A percentile compares a stretch with the other conserved stretches of the same genome.
phyloP scores from a whole-genome alignment of 2,329 filamentous ascomycete species.

The Drechslerella coelobrocha region DNA sequence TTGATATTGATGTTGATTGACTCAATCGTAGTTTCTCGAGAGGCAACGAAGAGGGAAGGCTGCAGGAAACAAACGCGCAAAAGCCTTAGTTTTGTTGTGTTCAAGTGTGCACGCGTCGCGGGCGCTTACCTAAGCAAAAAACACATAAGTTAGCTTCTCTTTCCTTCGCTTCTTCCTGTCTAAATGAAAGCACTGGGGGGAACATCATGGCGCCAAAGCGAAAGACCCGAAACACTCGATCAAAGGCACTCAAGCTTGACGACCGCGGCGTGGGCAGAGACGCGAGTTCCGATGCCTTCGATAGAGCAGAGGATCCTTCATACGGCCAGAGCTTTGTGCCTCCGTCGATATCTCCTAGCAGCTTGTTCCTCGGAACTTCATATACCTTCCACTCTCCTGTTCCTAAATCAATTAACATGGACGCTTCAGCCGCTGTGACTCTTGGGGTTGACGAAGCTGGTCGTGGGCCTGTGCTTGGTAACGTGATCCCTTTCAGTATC shows the following conservation, averaged over 20 bases:
- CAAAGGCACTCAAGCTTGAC: neutral
- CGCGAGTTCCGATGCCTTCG: neutral
- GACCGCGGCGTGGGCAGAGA: neutral
- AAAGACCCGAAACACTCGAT: neutral
- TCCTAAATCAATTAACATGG: conserved; percentile 67
- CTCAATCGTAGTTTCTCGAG: neutral
- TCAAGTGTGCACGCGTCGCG: no score
- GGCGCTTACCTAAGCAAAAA: no score
- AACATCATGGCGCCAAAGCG: neutral
- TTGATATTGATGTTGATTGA: neutral
- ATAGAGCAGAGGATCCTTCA: conserved; percentile 6
- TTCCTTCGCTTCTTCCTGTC: no score
- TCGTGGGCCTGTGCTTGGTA: conserved; percentile 62
- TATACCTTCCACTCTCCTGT: conserved; percentile 76
- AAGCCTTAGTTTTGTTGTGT: no score
- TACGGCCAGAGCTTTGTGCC: conserved; percentile 65
- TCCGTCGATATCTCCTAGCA: conserved; percentile 69
- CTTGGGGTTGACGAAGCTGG: conserved; percentile 62
- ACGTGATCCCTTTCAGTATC: conserved; percentile 68
- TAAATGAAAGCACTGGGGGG: no score
- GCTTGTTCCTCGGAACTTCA: conserved; percentile 70
- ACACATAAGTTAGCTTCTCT: no score
- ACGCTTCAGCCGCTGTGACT: conserved; percentile 60
- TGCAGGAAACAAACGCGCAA: no score
- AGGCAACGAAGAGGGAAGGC: no score